Percentiles rank a stretch among this genome's conserved stretches.
Conservation (phyloP, 1,284 basidiomycete species). For the Leccinum fuscescens region DNA sequence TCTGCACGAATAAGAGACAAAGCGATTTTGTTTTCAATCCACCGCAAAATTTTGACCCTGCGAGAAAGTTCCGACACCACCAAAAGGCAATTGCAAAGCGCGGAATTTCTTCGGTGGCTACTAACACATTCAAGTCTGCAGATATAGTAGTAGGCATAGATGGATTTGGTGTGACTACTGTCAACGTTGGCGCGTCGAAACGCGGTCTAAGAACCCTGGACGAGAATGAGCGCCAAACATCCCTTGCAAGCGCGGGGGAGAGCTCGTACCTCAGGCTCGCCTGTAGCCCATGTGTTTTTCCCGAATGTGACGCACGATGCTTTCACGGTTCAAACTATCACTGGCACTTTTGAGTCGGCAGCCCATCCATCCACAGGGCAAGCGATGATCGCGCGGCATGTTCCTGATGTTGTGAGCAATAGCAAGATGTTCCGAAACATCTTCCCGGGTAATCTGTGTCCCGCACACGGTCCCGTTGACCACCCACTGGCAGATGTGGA, state of each 20-base stretch:
- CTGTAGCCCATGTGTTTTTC: conserved; percentile 21
- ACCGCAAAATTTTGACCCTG: too few species aligned
- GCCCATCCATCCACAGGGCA: conserved; percentile 18
- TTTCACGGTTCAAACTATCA: conserved; percentile 17
- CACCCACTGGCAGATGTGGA: conserved; percentile 2
- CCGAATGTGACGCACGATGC: conserved; percentile 20
- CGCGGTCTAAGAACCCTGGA: neutral
- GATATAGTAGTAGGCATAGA: too few species aligned
- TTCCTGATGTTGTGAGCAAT: conserved; percentile 11
- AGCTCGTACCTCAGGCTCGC: conserved; percentile 11
- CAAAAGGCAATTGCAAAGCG: too few species aligned
- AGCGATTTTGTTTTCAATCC: too few species aligned
- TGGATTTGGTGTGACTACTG: too few species aligned
- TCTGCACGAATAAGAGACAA: too few species aligned
- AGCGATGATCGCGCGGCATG: rapidly evolving
- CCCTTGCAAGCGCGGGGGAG: neutral
- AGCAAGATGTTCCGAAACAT: conserved; percentile 14
- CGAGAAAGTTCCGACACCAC: too few species aligned
- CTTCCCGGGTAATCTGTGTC: neutral
- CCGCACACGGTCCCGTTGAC: conserved; percentile 9
- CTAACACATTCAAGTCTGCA: too few species aligned
- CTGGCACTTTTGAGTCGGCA: conserved; percentile 9
- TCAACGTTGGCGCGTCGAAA: too few species aligned
- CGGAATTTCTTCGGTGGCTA: too few species aligned
- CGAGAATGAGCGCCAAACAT: neutral